These are phyloP conservation scores for Dioscorea alata DNA, from an alignment of 106 monocot species.

Conservation along the genomic window DNA sequence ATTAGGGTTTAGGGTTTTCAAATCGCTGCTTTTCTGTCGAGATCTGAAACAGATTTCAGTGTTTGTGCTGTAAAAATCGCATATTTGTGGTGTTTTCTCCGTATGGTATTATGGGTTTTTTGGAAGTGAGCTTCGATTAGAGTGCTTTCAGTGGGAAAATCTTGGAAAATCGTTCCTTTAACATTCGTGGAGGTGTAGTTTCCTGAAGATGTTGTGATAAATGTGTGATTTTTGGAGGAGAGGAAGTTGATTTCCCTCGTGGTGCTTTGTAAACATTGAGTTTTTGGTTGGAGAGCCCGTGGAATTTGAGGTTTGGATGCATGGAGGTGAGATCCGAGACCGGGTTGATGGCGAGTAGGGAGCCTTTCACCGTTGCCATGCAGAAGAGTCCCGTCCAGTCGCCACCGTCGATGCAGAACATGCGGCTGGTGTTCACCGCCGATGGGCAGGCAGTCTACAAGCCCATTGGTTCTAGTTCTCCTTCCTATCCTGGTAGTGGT, in stretches of 20 bases:
- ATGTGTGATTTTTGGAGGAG: no score
- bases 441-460: conserved; percentile 87
- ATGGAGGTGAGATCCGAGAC: conserved; percentile 95
- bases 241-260: no score
- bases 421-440: conserved; percentile 60
- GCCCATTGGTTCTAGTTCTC: conserved; percentile 33
- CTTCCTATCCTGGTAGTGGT: conserved; percentile 26
- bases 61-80: conserved; percentile 16
- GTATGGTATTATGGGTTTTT: not conserved
- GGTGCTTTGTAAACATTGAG: not conserved
- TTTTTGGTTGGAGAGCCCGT: not conserved
- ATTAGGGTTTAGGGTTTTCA: conserved; percentile 31
- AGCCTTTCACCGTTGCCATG: conserved; percentile 47
- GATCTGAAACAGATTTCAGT: conserved; percentile 10
- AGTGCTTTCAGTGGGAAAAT: not conserved
- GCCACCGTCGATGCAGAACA: conserved; percentile 50
- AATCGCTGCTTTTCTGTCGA: not conserved
- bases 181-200: not conserved
- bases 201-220: not conserved
- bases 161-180: not conserved
- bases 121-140: not conserved
- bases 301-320: conserved; percentile 3
- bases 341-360: conserved; percentile 51
- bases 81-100: conserved; percentile 8
- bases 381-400: conserved; percentile 42